These are phyloP conservation scores for Sporothrix brasiliensis DNA, from an alignment of 2,329 filamentous ascomycete species.

Conservation along the genomic window DNA sequence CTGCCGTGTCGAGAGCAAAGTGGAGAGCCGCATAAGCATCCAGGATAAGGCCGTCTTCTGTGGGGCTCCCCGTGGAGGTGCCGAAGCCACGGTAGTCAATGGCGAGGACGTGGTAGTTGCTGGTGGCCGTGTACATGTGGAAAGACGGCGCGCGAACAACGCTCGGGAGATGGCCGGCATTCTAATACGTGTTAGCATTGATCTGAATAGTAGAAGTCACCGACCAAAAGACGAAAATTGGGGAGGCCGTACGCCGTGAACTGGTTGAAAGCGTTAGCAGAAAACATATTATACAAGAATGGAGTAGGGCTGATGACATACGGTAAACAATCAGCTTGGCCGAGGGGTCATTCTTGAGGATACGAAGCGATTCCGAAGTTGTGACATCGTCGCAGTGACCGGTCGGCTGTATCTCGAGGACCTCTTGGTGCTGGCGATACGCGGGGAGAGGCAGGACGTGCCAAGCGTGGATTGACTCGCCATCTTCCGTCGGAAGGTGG, in stretches of 20 bases:
- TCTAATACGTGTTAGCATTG: conserved; percentile 51
- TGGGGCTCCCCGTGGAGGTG: conserved; percentile 75
- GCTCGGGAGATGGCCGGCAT: conserved; percentile 84
- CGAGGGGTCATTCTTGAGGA: conserved; percentile 65
- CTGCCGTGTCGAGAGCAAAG: conserved; percentile 67
- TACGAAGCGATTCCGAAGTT: conserved; percentile 59
- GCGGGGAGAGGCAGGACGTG: conserved; percentile 80
- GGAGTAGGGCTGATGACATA: conserved; percentile 43
- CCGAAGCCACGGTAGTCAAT: conserved; percentile 93
- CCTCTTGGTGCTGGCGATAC: conserved; percentile 71
- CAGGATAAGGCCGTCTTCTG: conserved; percentile 76
- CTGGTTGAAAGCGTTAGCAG: conserved; percentile 44
- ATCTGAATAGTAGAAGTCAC: too few relatives aligned
- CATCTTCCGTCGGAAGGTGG: conserved; percentile 71
- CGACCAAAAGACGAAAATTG: too few relatives aligned
- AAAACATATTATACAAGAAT: background rate
- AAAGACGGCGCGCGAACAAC: conserved; percentile 75
- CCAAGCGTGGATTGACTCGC: conserved; percentile 82
- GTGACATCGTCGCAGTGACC: conserved; percentile 59
- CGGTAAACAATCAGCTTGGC: conserved; percentile 67
- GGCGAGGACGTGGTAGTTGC: conserved; percentile 77
- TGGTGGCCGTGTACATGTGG: conserved; percentile 72
- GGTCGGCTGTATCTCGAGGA: conserved; percentile 56
- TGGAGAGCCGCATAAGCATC: conserved; percentile 75
- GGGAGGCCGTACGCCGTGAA: conserved; percentile 61